A percentile compares a stretch with the other conserved stretches of the same genome.
phyloP scores from a whole-genome alignment of 108 stramenopile species.

The Nitzschia putrida region DNA sequence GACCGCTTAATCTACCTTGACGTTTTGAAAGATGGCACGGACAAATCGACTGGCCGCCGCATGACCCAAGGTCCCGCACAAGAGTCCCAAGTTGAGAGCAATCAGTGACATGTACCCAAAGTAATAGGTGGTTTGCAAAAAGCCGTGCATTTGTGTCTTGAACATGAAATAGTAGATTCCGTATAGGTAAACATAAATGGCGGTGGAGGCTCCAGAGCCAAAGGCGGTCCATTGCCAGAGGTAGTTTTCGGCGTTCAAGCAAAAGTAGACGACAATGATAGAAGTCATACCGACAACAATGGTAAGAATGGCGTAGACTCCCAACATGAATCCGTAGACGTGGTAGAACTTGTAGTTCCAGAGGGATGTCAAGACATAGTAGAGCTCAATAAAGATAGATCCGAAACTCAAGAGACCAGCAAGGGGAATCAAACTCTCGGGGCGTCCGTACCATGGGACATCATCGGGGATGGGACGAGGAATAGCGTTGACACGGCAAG shows the following conservation, averaged over 20 bases:
- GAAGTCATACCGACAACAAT: constrained; percentile 96
- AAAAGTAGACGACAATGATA: constrained; percentile 96
- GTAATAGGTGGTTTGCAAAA: constrained; percentile 93
- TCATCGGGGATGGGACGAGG: constrained; percentile 94
- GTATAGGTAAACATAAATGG: constrained; percentile 95
- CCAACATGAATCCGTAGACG: constrained; percentile 96
- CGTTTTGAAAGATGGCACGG: constrained; percentile 85
- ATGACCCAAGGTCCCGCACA: constrained; percentile 90
- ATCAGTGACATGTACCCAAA: constrained; percentile 93
- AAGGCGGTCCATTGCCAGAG: constrained; percentile 99
- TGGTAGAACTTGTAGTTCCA: constrained; percentile 99
- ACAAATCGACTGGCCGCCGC: constrained; percentile 85
- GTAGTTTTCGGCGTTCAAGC: constrained; percentile 96
- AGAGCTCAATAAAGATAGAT: constrained; percentile 97
- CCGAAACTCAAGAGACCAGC: constrained; percentile 95
- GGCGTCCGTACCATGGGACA: constrained; percentile 91
- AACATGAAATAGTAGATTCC: constrained; percentile 95
- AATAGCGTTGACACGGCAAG: constrained; percentile 96
- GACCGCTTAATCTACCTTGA: constrained; percentile 93
- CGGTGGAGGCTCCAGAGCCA: constrained; percentile 85
- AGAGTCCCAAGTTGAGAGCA: constrained; percentile 69
- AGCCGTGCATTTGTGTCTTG: constrained; percentile 96
- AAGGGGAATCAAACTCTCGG: constrained; percentile 81
- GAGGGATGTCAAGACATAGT: constrained; percentile 91
- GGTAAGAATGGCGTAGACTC: constrained; percentile 92